Percentiles rank a stretch among this genome's conserved stretches.
Conservation (phyloP, 108 stramenopile species). For the Pseudonitzschia multiseries region DNA sequence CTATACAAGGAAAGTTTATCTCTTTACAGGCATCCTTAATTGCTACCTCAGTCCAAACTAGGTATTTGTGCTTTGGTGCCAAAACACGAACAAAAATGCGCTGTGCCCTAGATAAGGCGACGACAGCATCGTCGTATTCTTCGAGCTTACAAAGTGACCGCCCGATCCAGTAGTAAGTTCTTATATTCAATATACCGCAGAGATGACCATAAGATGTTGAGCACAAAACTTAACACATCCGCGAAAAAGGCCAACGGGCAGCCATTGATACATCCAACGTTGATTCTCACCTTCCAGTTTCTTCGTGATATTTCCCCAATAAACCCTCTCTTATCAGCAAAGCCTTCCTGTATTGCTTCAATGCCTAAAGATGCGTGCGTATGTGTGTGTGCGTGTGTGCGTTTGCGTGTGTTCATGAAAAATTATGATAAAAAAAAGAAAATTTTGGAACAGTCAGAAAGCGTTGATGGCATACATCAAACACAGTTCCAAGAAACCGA, state of each 20-base stretch:
- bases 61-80: constrained; percentile 28
- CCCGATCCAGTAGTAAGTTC: constrained; percentile 40
- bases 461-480: neutral
- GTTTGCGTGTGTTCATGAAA: too few species aligned
- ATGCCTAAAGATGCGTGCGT: constrained; percentile 17
- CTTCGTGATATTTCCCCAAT: constrained; percentile 38
- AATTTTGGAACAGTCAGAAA: neutral
- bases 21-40: constrained; percentile 15
- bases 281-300: constrained; percentile 24
- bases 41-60: constrained; percentile 27
- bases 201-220: too few species aligned
- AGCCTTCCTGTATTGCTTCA: constrained; percentile 34
- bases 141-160: constrained; percentile 29
- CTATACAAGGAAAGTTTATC: constrained; percentile 5
- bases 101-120: constrained; percentile 35
- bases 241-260: too few species aligned
- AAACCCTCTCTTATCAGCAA: constrained; percentile 28
- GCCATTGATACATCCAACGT: too few species aligned
- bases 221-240: too few species aligned
- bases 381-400: too few species aligned
- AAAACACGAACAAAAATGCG: constrained; percentile 38
- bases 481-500: neutral
- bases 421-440: too few species aligned
- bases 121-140: constrained; percentile 34
- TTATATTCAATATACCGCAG: neutral